phyloP scores from a whole-genome alignment of 2,329 filamentous ascomycete species.

The Ceratocystis albifundus region DNA sequence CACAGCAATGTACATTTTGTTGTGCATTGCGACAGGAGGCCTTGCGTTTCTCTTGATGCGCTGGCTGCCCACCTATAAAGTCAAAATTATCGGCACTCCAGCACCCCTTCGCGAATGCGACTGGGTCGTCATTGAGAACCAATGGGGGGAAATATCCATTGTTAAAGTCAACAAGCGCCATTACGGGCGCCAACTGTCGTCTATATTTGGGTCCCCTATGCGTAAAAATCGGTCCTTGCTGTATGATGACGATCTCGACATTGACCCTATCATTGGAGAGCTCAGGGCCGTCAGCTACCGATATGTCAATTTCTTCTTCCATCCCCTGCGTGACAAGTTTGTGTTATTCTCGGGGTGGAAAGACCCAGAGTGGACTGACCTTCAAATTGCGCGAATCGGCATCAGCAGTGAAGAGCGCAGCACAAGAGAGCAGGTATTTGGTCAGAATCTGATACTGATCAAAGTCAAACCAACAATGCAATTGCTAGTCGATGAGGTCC shows the following conservation, averaged over 20 bases:
- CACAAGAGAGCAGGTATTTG: slow-evolving; percentile 74
- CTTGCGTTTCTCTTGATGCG: slow-evolving; percentile 73
- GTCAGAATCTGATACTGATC: slow-evolving; percentile 82
- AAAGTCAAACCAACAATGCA: slow-evolving; percentile 75
- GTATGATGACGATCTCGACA: slow-evolving; percentile 53
- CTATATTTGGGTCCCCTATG: slow-evolving; percentile 52
- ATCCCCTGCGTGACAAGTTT: slow-evolving; percentile 82
- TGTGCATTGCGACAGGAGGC: slow-evolving; percentile 64
- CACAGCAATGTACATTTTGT: slow-evolving; percentile 52
- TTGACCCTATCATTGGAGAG: slow-evolving; percentile 63
- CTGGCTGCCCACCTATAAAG: slow-evolving; percentile 82
- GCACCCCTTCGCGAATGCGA: slow-evolving; percentile 61
- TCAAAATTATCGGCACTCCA: slow-evolving; percentile 59
- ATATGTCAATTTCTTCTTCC: slow-evolving; percentile 86
- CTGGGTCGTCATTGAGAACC: slow-evolving; percentile 94
- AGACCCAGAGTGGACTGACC: slow-evolving; percentile 76
- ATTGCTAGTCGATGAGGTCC: slow-evolving; percentile 81
- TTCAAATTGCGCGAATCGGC: slow-evolving; percentile 61
- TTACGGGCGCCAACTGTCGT: slow-evolving; percentile 47
- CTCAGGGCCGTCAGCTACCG: slow-evolving; percentile 79
- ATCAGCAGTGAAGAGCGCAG: slow-evolving; percentile 83
- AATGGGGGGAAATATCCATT: slow-evolving; percentile 88
- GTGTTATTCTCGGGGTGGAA: slow-evolving; percentile 83
- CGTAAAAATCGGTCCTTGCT: slow-evolving; percentile 47
- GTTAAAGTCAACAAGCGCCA: slow-evolving; percentile 49